Conservation (phyloP, 768 basidiomycete species). For the Collybia sordida region DNA sequence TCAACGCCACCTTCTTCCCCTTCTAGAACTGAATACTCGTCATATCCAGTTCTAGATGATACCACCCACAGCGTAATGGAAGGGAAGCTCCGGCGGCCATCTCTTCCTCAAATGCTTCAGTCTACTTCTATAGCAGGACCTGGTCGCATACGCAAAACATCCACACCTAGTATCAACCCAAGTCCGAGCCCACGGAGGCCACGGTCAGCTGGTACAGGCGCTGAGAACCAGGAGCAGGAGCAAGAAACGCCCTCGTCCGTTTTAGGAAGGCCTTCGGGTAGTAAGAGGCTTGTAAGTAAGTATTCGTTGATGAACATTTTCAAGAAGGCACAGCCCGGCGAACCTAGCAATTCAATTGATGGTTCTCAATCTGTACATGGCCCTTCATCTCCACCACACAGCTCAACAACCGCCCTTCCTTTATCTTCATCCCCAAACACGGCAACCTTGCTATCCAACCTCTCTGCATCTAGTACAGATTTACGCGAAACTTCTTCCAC, state of each 20-base stretch:
- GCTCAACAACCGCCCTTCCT: slow-evolving; percentile 23
- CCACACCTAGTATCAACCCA: slow-evolving; percentile 27
- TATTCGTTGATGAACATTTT: slow-evolving; percentile 75
- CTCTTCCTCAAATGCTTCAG: slow-evolving; percentile 57
- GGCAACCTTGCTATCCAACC: slow-evolving; percentile 18
- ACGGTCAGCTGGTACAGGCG: slow-evolving; percentile 69
- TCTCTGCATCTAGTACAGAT: slow-evolving; percentile 13
- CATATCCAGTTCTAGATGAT: slow-evolving; percentile 31
- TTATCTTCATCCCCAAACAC: slow-evolving; percentile 21
- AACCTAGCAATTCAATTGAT: slow-evolving; percentile 16
- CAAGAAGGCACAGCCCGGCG: slow-evolving; percentile 54
- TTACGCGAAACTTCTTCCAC: slow-evolving; percentile 1
- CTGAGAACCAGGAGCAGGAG: slow-evolving; percentile 39
- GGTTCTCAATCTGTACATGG: slow-evolving; percentile 12
- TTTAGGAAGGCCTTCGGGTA: slow-evolving; percentile 30
- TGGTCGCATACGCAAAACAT: slow-evolving; percentile 32
- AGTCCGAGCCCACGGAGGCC: slow-evolving; percentile 50
- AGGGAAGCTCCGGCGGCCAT: slow-evolving; percentile 57
- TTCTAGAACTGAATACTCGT: slow-evolving; percentile 42
- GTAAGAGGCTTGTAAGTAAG: slow-evolving; percentile 61
- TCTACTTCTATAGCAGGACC: slow-evolving; percentile 25
- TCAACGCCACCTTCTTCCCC: slow-evolving; percentile 44
- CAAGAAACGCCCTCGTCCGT: slow-evolving; percentile 15
- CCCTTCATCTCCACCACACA: slow-evolving; percentile 13
- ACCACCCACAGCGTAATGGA: slow-evolving; percentile 28